Evolutionary conservation across 2,329 filamentous ascomycete genomes (phyloP), one percentile per base, ranked within the genome.

Genomic region (Botrytis fabae): DNA sequence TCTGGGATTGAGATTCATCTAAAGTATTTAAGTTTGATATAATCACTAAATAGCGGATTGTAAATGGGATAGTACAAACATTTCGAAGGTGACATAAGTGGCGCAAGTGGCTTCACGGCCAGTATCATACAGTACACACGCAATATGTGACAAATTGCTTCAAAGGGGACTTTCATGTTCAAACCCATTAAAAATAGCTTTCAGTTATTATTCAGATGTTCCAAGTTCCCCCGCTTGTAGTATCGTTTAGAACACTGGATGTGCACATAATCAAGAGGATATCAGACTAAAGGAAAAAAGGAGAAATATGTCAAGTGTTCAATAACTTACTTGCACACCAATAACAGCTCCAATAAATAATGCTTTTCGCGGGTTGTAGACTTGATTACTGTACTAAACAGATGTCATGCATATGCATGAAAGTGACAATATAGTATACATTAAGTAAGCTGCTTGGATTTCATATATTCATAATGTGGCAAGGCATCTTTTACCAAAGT

Each of bases 171-270:
- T 28, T 18, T 9, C 7, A 18, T 57, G 14, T 14, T 28, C 14
- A 57, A 57, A 28, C 7, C 8, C 51, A 4, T 32, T 28, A 18
- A 2, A 57, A 32, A 32, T 28, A 28, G 6, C n/a, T 28, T 57
- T 14, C 51, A 57, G 1, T 3, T 9, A 28, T n/a, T 28, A 6
- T 54, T 28, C 25, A 16, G 6, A 9, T 28, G 2, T 28, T 18
- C 6, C 51, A 57, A 12, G 14, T 57, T 18, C n/a, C n/a, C 7
- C 51, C 5, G 51, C n/a, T 28, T 16, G 14, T 57, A 18, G 14
- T 0, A 28, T 28, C 2, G 8, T 18, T 18, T 9, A 4, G 0
- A 18, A 3, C 18, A 14, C n/a, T 57, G 7, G 0, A 9, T 57
- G 9, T 16, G 5, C 2, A 28, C 6, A 57, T 2, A 57, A 8